phyloP scores from a whole-genome alignment of 345 rosid genomes.

The Jatropha curcas region DNA sequence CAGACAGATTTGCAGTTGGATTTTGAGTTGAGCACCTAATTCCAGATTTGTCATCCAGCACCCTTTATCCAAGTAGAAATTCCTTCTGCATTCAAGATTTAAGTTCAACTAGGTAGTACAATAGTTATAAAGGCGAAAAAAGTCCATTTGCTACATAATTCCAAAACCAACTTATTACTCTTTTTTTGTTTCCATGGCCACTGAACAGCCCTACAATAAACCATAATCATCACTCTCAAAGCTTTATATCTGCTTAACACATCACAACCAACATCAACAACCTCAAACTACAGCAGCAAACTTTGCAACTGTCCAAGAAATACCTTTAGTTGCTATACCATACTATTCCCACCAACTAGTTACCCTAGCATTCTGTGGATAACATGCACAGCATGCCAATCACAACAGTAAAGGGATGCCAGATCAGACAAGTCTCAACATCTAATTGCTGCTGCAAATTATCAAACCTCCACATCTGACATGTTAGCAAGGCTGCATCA shows the following conservation, averaged over 20 bases:
- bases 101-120: neutral
- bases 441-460: neutral
- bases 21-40: neutral
- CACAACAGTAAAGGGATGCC: neutral
- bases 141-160: neutral
- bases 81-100: neutral
- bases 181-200: neutral
- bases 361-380: neutral
- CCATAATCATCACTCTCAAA: neutral
- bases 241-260: too few relatives aligned
- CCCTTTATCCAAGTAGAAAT: neutral
- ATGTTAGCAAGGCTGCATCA: neutral
- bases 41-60: neutral
- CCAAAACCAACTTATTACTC: neutral
- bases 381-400: neutral
- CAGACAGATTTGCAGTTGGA: neutral
- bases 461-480: neutral
- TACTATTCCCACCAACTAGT: neutral
- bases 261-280: neutral
- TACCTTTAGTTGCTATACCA: neutral
- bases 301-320: neutral
- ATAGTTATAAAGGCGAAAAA: neutral
- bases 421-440: neutral
- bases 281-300: neutral
- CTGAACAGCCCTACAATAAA: neutral